Conservation (phyloP, 441 rosid genomes). For the Rhodomyrtus psidioides region DNA sequence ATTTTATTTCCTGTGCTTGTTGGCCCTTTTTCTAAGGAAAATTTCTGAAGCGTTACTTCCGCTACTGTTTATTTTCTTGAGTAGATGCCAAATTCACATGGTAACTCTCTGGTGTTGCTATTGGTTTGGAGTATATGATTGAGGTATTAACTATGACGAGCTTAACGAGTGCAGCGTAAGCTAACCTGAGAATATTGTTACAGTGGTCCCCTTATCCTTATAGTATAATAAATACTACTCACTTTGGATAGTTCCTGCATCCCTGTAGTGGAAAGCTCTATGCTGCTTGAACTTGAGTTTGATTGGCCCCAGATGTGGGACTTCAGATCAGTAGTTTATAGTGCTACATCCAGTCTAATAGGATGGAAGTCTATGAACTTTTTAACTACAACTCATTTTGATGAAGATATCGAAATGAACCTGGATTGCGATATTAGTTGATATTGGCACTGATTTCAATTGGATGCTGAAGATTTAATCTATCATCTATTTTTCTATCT, state of each 20-base stretch:
- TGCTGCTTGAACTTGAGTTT: not conserved
- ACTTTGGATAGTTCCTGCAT: not conserved
- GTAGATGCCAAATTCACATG: not conserved
- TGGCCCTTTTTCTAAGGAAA: not conserved
- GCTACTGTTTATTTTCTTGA: not conserved
- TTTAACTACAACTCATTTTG: not conserved
- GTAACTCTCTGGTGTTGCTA: not conserved
- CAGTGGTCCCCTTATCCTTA: not conserved
- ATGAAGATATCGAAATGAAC: not conserved
- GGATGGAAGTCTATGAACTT: not conserved
- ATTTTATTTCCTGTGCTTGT: not conserved
- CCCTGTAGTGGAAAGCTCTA: not conserved
- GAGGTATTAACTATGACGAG: not conserved
- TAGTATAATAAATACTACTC: not conserved
- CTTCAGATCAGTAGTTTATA: not conserved
- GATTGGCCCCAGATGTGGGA: not conserved
- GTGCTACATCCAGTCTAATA: not conserved
- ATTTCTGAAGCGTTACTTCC: not conserved
- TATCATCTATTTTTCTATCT: not conserved
- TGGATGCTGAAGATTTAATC: not conserved
- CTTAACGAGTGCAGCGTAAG: not conserved
- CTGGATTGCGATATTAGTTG: not conserved
- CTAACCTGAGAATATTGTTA: not conserved
- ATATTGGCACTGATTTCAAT: not conserved
- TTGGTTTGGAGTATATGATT: not conserved